These are phyloP conservation scores for Hymenoscyphus scutula DNA, from an alignment of 2,329 filamentous ascomycete genomes.

Conservation along the genomic window DNA sequence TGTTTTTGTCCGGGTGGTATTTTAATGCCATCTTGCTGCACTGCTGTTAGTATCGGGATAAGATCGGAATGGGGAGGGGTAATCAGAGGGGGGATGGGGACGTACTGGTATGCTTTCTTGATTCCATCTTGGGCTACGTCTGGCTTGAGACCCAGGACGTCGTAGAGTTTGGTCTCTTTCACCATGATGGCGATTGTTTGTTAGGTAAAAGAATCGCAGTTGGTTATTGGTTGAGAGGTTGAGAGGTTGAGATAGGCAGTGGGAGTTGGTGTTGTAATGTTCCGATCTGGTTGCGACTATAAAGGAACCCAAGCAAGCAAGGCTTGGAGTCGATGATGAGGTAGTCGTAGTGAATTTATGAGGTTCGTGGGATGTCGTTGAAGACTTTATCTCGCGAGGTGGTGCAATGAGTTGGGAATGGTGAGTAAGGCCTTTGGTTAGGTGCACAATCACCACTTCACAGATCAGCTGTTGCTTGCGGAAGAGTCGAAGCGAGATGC, in stretches of 20 bases:
- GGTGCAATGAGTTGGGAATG: not conserved
- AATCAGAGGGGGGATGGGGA: constrained; percentile 13
- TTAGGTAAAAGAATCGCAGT: not conserved
- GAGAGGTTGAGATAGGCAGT: not conserved
- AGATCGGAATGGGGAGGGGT: not conserved
- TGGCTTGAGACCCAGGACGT: constrained; percentile 75
- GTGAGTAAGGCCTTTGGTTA: not conserved
- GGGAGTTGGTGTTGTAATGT: not conserved
- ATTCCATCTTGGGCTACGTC: constrained; percentile 88
- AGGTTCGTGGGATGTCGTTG: not conserved
- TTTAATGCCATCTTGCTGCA: constrained; percentile 81
- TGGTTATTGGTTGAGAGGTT: too few relatives aligned
- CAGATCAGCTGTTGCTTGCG: constrained; percentile 1
- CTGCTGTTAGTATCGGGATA: constrained; percentile 20
- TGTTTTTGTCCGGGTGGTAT: constrained; percentile 98
- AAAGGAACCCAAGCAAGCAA: too few relatives aligned
- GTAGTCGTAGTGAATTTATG: not conserved
- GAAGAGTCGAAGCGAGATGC: not conserved
- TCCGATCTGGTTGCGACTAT: not conserved
- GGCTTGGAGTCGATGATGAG: not conserved
- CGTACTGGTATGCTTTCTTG: constrained; percentile 90
- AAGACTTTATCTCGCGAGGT: not conserved
- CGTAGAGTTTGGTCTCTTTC: constrained; percentile 93
- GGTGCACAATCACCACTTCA: not conserved
- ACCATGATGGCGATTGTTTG: constrained; percentile 63